Conservation (phyloP, 2,329 filamentous ascomycete species). For the Phyllosticta citribraziliensis region DNA sequence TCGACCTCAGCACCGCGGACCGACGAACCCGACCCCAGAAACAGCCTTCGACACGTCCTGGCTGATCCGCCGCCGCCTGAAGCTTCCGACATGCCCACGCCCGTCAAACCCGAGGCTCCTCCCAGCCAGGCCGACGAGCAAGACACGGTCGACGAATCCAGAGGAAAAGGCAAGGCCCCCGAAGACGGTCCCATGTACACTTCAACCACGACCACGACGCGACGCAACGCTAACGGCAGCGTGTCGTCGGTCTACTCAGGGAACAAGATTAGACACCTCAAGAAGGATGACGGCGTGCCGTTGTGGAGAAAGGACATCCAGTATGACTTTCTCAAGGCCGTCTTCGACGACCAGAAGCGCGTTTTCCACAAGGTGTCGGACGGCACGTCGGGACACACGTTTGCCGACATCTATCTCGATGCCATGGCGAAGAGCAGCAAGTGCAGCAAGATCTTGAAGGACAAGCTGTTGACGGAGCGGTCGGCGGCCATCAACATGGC, state of each 20-base stretch:
- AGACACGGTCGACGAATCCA: slow-evolving; percentile 21
- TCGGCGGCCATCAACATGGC: slow-evolving; percentile 95
- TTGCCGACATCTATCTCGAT: slow-evolving; percentile 95
- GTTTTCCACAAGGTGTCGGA: slow-evolving; percentile 94
- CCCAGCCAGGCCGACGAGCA: slow-evolving; percentile 23
- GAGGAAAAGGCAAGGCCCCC: slow-evolving; percentile 20
- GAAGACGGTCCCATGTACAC: slow-evolving; percentile 32
- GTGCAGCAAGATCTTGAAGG: slow-evolving; percentile 95
- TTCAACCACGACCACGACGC: slow-evolving; percentile 41
- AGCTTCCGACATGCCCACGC: slow-evolving; percentile 8
- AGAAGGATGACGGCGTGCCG: slow-evolving; percentile 81
- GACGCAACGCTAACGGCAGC: slow-evolving; percentile 54
- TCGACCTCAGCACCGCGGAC: slow-evolving; percentile 7
- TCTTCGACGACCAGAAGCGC: slow-evolving; percentile 64
- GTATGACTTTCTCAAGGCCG: slow-evolving; percentile 70
- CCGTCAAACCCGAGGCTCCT: slow-evolving; percentile 19
- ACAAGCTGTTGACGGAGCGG: slow-evolving; percentile 87
- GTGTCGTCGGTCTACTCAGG: slow-evolving; percentile 58
- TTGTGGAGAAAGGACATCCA: slow-evolving; percentile 83
- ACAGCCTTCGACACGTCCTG: slow-evolving; percentile 30
- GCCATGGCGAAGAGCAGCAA: slow-evolving; percentile 98
- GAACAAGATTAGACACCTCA: slow-evolving; percentile 73
- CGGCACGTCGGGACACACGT: slow-evolving; percentile 60
- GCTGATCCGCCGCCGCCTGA: slow-evolving; percentile 24
- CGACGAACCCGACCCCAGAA: slow-evolving; percentile 24